Percentiles rank a stretch among this genome's conserved stretches.
Evolutionary conservation across 805 yeast genomes (phyloP).

Genomic region (Candida chilensis): DNA sequence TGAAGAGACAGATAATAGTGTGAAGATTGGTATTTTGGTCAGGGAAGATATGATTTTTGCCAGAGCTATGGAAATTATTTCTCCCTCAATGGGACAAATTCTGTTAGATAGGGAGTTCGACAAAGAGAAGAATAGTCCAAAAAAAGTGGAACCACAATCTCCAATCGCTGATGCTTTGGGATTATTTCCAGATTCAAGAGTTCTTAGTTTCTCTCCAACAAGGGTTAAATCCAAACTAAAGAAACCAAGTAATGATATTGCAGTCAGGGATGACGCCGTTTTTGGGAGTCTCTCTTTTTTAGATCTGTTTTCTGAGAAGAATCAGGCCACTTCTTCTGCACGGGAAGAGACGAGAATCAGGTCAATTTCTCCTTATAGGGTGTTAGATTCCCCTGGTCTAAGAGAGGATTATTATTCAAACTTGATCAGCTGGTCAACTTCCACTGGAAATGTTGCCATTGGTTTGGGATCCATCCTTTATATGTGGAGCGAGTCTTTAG

Average conservation of each 20-base stretch:
- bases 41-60: constrained; percentile 1
- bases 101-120: no score
- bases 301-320: neutral
- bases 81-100: no score
- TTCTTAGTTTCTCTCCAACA: constrained; percentile 20
- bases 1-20: no score
- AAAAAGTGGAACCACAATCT: no score
- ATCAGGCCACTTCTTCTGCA: no score
- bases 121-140: no score
- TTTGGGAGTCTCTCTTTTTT: neutral
- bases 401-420: constrained; percentile 75
- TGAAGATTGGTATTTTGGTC: no score
- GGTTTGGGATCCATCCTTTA: constrained; percentile 55
- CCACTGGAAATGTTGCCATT: constrained; percentile 45
- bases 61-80: no score
- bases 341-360: no score
- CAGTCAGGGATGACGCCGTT: neutral
- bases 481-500: constrained; percentile 49
- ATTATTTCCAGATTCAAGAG: constrained; percentile 26
- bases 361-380: constrained; percentile 35
- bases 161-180: constrained; percentile 48
- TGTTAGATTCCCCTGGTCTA: constrained; percentile 61
- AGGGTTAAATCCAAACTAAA: neutral
- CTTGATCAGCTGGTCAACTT: constrained; percentile 61
- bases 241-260: no score